Percentiles rank a stretch among this genome's conserved stretches.
phyloP scores from a whole-genome alignment of 306 rosid genomes.

The Trifolium dubium region DNA sequence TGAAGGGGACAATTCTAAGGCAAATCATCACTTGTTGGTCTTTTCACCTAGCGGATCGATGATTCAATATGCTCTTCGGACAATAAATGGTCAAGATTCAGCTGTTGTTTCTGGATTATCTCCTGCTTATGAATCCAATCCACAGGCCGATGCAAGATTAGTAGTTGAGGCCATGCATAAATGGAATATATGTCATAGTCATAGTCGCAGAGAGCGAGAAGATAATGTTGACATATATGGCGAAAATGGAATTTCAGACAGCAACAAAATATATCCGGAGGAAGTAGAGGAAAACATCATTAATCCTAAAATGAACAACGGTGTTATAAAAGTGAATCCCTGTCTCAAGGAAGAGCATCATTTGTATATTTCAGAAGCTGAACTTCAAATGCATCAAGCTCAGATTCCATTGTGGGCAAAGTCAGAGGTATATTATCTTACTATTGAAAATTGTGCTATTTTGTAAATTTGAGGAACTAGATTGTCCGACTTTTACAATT shows the following conservation, averaged over 20 bases:
- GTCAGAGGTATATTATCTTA: slow-evolving; percentile 61
- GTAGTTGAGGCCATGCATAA: slow-evolving; percentile 85
- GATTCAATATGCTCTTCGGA: slow-evolving; percentile 74
- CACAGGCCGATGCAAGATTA: slow-evolving; percentile 69
- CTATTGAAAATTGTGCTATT: slow-evolving; percentile 3
- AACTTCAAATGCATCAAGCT: slow-evolving; percentile 81
- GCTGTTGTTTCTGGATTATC: slow-evolving; percentile 52
- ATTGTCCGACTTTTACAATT: no score
- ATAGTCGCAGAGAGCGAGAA: slow-evolving; percentile 67
- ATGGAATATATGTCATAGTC: slow-evolving; percentile 91
- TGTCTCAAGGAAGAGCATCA: slow-evolving; percentile 67
- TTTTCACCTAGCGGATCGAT: slow-evolving; percentile 85
- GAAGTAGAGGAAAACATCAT: slow-evolving; percentile 55
- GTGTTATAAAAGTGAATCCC: slow-evolving; percentile 49
- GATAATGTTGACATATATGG: slow-evolving; percentile 88
- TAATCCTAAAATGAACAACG: slow-evolving; percentile 54
- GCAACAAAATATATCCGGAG: slow-evolving; percentile 66
- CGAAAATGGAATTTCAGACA: slow-evolving; percentile 70
- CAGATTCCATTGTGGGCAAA: slow-evolving; percentile 75
- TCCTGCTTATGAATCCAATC: slow-evolving; percentile 59
- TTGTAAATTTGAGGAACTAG: no score
- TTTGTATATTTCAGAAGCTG: slow-evolving; percentile 94
- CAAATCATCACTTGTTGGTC: slow-evolving; percentile 73
- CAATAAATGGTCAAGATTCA: slow-evolving; percentile 56
- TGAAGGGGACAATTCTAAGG: slow-evolving; percentile 60